Base-by-base conservation (phyloP, 805 yeast genomes). In the Saturnispora halmiae region DNA sequence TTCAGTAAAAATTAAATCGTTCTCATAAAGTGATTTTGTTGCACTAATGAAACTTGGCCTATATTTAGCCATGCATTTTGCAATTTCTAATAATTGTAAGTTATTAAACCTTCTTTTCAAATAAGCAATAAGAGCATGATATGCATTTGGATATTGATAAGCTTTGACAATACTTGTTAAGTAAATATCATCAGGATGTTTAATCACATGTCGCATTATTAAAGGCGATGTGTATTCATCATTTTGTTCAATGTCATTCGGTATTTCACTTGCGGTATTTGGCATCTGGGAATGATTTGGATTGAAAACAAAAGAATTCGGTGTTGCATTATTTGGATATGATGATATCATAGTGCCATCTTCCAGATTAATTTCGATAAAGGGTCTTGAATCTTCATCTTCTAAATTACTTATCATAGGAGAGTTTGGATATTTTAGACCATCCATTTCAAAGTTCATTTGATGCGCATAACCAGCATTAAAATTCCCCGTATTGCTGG, bases 1-100 rank as follows among this genome's bases (percentile, higher is more conserved):
- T 47, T 76, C 82, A 28, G 78, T 75, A 46, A 74, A 74, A 30
- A 79, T 70, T 36, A 81, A 60, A 55, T 83, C 92, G 53, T 75
- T 75, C 47, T 82, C 87, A 51, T 75, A 79, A 32, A 83, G 63
- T 5, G 79, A 74, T 50, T 82, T 76, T 37, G 86, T 82, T 1
- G 87, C 79, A 16, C 86, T 76, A 15, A 80, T 81, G 51, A 83
- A 83, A 11, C 84, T 75, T 10, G 92, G 90, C 40, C 90, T 64
- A 53, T 79, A 80, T 51, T 74, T 65, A 40, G 79, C 82, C 67
- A 77, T 68, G 45, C 73, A 62, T 61, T 75, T 73, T 15, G 76
- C 70, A 32, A 77, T 72, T 39, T 58, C 63, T 8, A 63, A 36
- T 32, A 63, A 47, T 44, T 63, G 66, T 6, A 48, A 48, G 38